Evolutionary conservation across 2,329 filamentous ascomycete species (phyloP), one percentile per base, ranked within the genome.

Genomic region (Neofusicoccum kwambonambiense): DNA sequence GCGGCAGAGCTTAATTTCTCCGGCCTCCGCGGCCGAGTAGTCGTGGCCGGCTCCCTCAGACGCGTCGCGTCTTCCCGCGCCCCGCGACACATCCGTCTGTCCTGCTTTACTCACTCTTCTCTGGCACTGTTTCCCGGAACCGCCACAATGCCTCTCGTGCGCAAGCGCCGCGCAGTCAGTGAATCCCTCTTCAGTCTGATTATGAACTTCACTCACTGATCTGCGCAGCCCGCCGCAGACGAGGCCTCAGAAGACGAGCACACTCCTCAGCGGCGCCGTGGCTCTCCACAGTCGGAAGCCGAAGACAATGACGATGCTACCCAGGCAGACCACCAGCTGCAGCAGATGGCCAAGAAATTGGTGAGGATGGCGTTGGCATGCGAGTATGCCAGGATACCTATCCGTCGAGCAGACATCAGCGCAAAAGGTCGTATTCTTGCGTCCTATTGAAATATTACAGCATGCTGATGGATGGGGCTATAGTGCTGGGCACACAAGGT

Each of bases 401-500:
- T 89, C 52, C 83, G 86, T 44, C 77, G 87, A 37, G 77, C 77
- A 39, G 87, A 89, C 58, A 84, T 89, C 66, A 82, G 78, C 62
- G 77, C 82, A 57, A 88, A 87, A 72, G 76, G 77, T 76, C 37
- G 12, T 60, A 60, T 17, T 31, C 27, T 5, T 42, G n/a, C 13
- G 17, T 19, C 37, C 15, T 31, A 17, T 19, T 39, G n/a, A 15
- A 22, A 47, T 2, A 35, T 13, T 17, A 70, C 15, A 41, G 11
- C 2, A 2, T 34, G 13, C 56, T 60, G 12, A 60, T n/a, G 7
- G n/a, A 3, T 57, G 3, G 12, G 6, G 12, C 8, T 37, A 4
- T 64, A 78, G 91, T 96, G 0, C 86, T 97, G 9, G 91, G 90
- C 0, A 80, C 84, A 17, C 84, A 88, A 51, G 85, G 87, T 6